phyloP scores from a whole-genome alignment of 2,329 filamentous ascomycete species.

The Xylaria sp. region DNA sequence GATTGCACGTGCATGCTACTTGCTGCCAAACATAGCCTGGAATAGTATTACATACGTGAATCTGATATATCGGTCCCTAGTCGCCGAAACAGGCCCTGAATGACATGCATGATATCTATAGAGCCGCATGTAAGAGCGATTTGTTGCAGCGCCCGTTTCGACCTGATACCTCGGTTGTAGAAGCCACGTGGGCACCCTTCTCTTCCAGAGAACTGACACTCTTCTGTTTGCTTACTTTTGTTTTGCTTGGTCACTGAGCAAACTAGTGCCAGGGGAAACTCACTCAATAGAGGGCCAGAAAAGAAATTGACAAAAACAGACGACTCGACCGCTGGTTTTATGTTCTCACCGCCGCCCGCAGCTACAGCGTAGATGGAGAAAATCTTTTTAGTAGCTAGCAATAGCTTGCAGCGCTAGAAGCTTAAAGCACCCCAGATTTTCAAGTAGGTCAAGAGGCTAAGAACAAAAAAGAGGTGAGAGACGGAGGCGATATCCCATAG shows the following conservation, averaged over 20 bases:
- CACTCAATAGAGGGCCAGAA: not conserved
- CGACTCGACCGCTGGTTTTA: constrained; percentile 5
- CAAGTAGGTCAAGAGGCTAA: constrained; percentile 1
- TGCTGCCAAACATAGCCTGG: constrained; percentile 11
- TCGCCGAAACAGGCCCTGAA: constrained; percentile 21
- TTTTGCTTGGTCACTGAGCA: constrained; percentile 1
- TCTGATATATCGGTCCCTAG: not conserved
- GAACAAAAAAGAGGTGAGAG: constrained; percentile 1
- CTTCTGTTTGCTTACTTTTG: not conserved
- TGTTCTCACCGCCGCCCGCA: constrained; percentile 10
- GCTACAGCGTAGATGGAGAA: constrained; percentile 7
- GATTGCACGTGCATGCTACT: constrained; percentile 14
- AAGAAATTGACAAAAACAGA: not conserved
- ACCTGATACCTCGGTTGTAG: constrained; percentile 4
- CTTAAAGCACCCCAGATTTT: constrained; percentile 34
- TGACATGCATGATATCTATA: constrained; percentile 33
- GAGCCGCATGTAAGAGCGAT: constrained; percentile 35
- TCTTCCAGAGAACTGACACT: not conserved
- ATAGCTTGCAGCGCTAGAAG: constrained; percentile 18
- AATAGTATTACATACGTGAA: not conserved
- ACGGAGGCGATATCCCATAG: no score
- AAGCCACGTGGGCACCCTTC: not conserved
- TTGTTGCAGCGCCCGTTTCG: constrained; percentile 7
- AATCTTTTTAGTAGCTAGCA: constrained; percentile 15
- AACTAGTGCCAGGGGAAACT: not conserved